Evolutionary conservation across 2,329 filamentous ascomycete species (phyloP), one percentile per base, ranked within the genome.

Genomic region (Cryoendolithus antarcticus): DNA sequence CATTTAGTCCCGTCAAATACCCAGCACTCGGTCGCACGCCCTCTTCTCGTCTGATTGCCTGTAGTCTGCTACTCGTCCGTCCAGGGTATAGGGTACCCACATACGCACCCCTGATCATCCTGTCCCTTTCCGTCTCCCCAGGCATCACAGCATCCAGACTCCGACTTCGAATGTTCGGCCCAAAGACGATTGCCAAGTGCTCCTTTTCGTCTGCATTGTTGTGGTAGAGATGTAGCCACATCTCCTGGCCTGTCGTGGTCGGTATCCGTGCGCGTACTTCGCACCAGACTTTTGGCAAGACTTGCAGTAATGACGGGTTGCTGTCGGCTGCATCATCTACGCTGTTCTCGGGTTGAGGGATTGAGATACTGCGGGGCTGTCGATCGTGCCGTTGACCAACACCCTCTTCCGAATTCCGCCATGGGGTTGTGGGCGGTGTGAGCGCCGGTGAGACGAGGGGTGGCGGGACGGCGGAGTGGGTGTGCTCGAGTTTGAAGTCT

Each of bases 111-210:
- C 91, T 70, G 38, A 94, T 89, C 81, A 98, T 93, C 46, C 91
- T 78, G 57, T 91, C 84, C 67, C 84, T 75, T 61, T 93, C 84
- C 1, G 83, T 88, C 65, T 93, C 85, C 6, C 82, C 83, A 11
- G 79, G 74, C 19, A 80, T 66, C 32, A 74, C 72, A 9, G 77
- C 77, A 58, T 91, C 82, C 6, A 93, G 67, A 38, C 62, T 75
- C 54, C 66, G 77, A 76, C 59, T 75, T 35, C 91, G 74, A 49
- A 96, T 95, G 35, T 79, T 71, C 43, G 80, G 79, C 2, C 91
- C 91, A 61, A 98, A 98, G 0, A 98, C 91, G 55, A 98, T 96
- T 11, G 91, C 91, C 37, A 98, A 66, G 59, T 98, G 91, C 57
- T 98, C 91, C 62, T 98, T 98, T 48, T 80, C 84, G 61, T 98